Base-by-base conservation (phyloP, 2,329 filamentous ascomycete species). In the Pseudocercospora vitis region DNA sequence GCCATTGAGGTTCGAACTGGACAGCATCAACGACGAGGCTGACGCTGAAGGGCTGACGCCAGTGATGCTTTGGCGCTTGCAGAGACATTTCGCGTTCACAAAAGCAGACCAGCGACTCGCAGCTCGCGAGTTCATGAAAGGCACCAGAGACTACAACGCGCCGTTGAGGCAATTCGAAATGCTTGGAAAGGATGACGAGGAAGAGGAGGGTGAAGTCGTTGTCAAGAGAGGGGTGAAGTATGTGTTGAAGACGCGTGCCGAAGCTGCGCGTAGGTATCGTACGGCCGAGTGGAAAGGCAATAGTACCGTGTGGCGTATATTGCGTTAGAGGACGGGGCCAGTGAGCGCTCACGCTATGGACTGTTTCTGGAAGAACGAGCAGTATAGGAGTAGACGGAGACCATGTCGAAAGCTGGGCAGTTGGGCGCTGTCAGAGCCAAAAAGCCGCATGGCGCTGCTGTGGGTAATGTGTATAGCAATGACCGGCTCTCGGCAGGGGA, bases 271-370 rank as follows among this genome's bases (percentile, higher is more conserved):
- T 3, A 24, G 14, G 4, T 52, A 52, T 46, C 40, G 49, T 2
- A 46, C 29, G 14, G 49, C 49, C 0, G 44, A 40, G 19, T 33
- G 49, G 19, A 52, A 52, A 40, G 49, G 49, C 0, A 45, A 44
- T 39, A 19, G 5, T 14, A 39, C 35, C 7, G 8, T 39, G 4
- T 39, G 35, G 35, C 35, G 35, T 9, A 19, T 3, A 4, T 19
- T 14, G 35, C n/a, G 35, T 16, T 14, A 19, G 19, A 4, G 7
- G 18, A 39, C 9, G 18, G 5, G 3, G 18, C 4, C 5, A 18
- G 35, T 2, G 3, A 35, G 7, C 18, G 32, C n/a, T 7, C 3
- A 35, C 18, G 12, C 3, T 1, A 14, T 14, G 12, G 32, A 16
- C 6, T 32, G 31, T 14, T 32, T 32, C 31, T 35, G 32, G 2